These are phyloP conservation scores for Leccinum boreale DNA, from an alignment of 768 basidiomycete genomes.

Conservation along the genomic window DNA sequence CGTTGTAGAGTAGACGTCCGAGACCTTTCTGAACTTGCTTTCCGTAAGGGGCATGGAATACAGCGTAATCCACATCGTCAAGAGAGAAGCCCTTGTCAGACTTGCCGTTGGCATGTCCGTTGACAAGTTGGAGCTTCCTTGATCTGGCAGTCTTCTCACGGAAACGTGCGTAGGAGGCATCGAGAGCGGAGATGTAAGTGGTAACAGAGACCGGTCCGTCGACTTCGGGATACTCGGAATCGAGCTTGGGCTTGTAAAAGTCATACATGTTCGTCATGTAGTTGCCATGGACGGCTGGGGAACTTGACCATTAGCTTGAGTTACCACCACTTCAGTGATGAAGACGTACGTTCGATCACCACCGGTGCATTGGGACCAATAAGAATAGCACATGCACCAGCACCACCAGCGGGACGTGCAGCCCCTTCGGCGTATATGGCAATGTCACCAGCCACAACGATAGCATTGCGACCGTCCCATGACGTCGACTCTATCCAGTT, in stretches of 20 bases:
- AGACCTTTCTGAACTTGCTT: conserved; percentile 98
- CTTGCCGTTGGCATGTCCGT: conserved; percentile 35
- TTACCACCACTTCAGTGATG: background rate
- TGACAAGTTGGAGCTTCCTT: conserved; percentile 42
- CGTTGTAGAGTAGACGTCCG: conserved; percentile 88
- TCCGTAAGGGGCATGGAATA: conserved; percentile 98
- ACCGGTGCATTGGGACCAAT: conserved; percentile 96
- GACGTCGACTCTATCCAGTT: conserved; percentile 97
- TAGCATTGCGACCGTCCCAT: conserved; percentile 98
- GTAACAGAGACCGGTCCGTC: conserved; percentile 96
- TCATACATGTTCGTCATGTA: conserved; percentile 99
- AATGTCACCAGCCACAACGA: conserved; percentile 95
- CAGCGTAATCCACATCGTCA: conserved; percentile 83
- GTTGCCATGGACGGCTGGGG: conserved; percentile 86
- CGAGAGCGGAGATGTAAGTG: conserved; percentile 92
- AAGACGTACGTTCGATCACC: conserved; percentile 84
- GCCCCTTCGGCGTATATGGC: conserved; percentile 96
- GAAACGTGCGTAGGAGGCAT: conserved; percentile 83
- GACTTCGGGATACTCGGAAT: conserved; percentile 93
- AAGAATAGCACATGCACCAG: conserved; percentile 91
- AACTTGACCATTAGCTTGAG: conserved; percentile 7
- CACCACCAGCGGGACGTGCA: conserved; percentile 95
- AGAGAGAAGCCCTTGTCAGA: conserved; percentile 56
- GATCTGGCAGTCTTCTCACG: conserved; percentile 73
- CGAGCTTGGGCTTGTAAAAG: conserved; percentile 97